Evolutionary conservation across 2,329 filamentous ascomycete genomes (phyloP), one percentile per base, ranked within the genome.

Genomic region (Simplicillium aogashimaense): DNA sequence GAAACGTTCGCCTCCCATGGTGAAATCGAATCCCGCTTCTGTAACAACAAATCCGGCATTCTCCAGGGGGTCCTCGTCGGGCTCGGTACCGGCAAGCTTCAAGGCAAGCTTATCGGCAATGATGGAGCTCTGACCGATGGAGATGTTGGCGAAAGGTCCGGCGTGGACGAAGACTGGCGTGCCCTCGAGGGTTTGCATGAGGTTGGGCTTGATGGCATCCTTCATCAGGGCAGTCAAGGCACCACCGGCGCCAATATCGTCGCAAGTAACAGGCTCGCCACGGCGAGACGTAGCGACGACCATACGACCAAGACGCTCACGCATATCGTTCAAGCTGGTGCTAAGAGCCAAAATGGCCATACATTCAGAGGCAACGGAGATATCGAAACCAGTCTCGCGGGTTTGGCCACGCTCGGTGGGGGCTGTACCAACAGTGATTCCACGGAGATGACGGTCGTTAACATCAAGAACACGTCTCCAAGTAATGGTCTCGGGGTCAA

Each of bases 1-100:
- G 75, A 98, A 98, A 39, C 92, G 84, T 74, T 98, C 92, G 47
- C 92, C 92, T 48, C 92, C 92, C 92, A 98, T 98, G 54, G 92
- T 97, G 67, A 98, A 98, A 65, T 98, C 92, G 62, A 98, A 98
- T 9, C 92, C 92, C 39, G 92, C 90, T 64, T 98, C 92, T 2
- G 92, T 98, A 30, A 98, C 81, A 16, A 95, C 90, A 53, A 92
- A 97, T 9, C 92, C 92, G 25, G 85, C 78, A 71, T 92, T 90
- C 51, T 81, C 70, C 38, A 78, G 70, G 55, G 89, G 77, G 53
- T 94, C 78, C 67, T 97, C 92, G 49, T 94, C 90, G 6, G 81
- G 75, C 64, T 98, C 92, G 2, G 90, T 95, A 55, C 92, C 92
- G 4, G 88, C 85, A 47, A 98, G 81, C 73, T 98, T 98, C 48